These are phyloP conservation scores for Volvariella surrecta DNA, from an alignment of 1,284 basidiomycete genomes.

Conservation along the genomic window DNA sequence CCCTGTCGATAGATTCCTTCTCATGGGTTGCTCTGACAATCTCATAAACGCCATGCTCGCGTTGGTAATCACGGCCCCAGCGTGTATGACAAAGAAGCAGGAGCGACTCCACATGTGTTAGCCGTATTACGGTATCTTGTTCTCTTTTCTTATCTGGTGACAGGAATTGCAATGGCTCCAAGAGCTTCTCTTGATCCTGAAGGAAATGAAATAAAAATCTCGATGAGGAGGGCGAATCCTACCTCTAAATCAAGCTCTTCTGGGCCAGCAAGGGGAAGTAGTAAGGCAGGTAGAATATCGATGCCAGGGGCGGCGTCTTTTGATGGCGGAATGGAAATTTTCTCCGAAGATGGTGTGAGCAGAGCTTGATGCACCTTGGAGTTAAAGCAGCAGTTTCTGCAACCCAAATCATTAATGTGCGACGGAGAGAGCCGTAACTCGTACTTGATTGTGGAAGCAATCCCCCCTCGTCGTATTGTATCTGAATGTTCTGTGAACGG, in stretches of 20 bases:
- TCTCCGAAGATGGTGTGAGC: conserved; percentile 48
- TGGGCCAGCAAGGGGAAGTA: conserved; percentile 89
- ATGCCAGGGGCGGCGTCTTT: conserved; percentile 62
- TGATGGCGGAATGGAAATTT: conserved; percentile 45
- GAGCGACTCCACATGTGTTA: conserved; percentile 85
- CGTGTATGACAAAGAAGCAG: conserved; percentile 85
- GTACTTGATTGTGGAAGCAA: conserved; percentile 81
- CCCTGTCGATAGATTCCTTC: conserved; percentile 74
- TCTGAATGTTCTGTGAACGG: conserved; percentile 87
- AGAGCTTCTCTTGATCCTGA: conserved; percentile 87
- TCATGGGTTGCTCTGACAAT: conserved; percentile 80
- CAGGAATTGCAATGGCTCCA: conserved; percentile 81
- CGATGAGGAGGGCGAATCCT: conserved; percentile 11
- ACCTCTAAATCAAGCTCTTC: conserved; percentile 92
- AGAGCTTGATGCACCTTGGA: conserved; percentile 60
- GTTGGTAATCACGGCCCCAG: conserved; percentile 78
- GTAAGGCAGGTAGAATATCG: conserved; percentile 74
- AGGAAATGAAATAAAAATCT: conserved; percentile 8
- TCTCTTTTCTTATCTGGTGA: conserved; percentile 83
- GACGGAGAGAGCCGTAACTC: conserved; percentile 11
- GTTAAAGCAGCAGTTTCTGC: conserved; percentile 75
- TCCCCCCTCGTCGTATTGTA: conserved; percentile 78
- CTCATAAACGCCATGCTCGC: conserved; percentile 81
- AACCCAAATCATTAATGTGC: conserved; percentile 4
- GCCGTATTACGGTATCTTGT: conserved; percentile 68